These are phyloP conservation scores for Tuber umbilicatum DNA, from an alignment of 495 filamentous ascomycete species.

Conservation along the genomic window DNA sequence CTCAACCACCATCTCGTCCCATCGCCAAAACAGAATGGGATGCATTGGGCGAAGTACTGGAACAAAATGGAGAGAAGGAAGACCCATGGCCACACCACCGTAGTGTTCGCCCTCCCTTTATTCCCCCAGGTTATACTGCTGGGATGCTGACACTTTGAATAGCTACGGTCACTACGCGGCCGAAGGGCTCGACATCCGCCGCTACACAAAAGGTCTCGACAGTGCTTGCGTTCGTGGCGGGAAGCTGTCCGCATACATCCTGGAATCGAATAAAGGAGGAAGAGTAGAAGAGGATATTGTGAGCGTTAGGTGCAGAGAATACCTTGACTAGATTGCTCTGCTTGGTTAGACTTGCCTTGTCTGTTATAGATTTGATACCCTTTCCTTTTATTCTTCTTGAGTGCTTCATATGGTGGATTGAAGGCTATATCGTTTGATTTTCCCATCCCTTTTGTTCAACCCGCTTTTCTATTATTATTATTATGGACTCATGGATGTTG, in stretches of 20 bases:
- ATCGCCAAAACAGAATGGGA: conserved; percentile 10
- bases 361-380: not conserved
- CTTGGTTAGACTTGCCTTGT: not conserved
- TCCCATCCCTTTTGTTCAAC: not conserved
- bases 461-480: not conserved
- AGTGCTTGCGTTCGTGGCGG: conserved; percentile 70
- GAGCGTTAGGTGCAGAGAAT: conserved; percentile 24
- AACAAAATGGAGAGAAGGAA: conserved; percentile 46
- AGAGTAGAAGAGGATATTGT: conserved; percentile 9
- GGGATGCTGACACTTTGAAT: not conserved
- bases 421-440: not conserved
- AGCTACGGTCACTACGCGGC: conserved; percentile 84
- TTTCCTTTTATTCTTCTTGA: not conserved
- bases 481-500: not conserved
- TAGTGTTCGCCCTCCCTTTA: conserved; percentile 23
- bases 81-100: conserved; percentile 18
- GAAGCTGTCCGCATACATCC: conserved; percentile 66
- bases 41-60: conserved; percentile 48
- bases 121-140: not conserved
- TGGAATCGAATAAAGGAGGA: conserved; percentile 21
- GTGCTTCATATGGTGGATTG: not conserved
- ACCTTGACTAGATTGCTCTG: conserved; percentile 6
- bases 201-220: conserved; percentile 79
- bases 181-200: conserved; percentile 57
- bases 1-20: conserved; percentile 46